phyloP scores from a whole-genome alignment of 169 alveolate species.

The Eimeria tenella region DNA sequence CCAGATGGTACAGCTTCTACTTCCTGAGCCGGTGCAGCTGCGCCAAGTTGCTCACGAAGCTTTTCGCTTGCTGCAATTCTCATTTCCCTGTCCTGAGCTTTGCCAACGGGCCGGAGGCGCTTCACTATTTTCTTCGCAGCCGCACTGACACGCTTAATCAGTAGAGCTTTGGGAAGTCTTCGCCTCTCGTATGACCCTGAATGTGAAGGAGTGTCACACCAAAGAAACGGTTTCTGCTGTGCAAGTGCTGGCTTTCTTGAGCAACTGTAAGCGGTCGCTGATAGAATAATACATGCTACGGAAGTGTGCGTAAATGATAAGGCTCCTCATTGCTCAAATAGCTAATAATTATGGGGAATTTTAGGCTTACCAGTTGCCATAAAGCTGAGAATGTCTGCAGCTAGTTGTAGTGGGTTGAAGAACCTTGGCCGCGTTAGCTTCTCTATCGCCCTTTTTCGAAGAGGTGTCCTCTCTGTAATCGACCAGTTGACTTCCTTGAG shows the following conservation, averaged over 20 bases:
- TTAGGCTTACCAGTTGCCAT: slow-evolving; percentile 27
- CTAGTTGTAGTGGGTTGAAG: background rate
- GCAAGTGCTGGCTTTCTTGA: background rate
- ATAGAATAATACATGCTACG: too few relatives aligned
- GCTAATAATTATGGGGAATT: background rate
- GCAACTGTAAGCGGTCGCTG: too few relatives aligned
- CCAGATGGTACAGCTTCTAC: too few relatives aligned
- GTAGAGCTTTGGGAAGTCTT: slow-evolving; percentile 26
- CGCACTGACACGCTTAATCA: slow-evolving; percentile 24
- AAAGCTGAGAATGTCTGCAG: slow-evolving; percentile 10
- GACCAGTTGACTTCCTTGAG: slow-evolving; percentile 3
- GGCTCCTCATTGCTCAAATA: too few relatives aligned
- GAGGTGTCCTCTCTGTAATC: background rate
- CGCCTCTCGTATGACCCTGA: slow-evolving; percentile 54
- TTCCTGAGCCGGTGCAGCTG: background rate
- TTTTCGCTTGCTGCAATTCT: background rate
- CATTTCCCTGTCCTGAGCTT: slow-evolving; percentile 21
- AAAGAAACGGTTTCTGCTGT: background rate
- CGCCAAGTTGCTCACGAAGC: slow-evolving; percentile 29
- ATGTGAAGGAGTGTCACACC: background rate
- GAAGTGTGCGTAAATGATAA: too few relatives aligned
- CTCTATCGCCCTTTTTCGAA: slow-evolving; percentile 3
- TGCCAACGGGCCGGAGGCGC: background rate
- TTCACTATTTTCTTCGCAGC: background rate
- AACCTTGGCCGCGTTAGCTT: slow-evolving; percentile 24